Evolutionary conservation across 257 asterid genomes (phyloP).

Genomic region (Osmanthus fragrans): DNA sequence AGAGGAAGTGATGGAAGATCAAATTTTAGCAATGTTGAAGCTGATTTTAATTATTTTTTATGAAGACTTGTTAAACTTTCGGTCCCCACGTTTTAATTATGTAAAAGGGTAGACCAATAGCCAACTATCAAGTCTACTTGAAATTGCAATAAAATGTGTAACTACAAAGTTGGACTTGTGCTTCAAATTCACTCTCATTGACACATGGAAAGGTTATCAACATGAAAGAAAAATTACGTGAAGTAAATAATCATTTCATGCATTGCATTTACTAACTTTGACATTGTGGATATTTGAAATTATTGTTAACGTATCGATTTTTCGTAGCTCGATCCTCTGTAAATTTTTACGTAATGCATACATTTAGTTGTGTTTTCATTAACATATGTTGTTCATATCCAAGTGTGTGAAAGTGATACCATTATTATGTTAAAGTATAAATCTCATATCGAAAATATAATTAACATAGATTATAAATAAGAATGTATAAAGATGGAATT

Average conservation of each 20-base stretch:
- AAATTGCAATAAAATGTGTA: not conserved
- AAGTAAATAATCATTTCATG: not conserved
- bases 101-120: not conserved
- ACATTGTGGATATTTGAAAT: not conserved
- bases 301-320: not conserved
- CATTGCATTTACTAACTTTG: not conserved
- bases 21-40: not conserved
- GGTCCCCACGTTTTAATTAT: constrained; percentile 34
- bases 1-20: constrained; percentile 7
- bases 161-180: constrained; percentile 15
- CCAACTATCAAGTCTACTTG: not conserved
- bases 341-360: no score
- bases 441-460: no score
- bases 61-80: constrained; percentile 26
- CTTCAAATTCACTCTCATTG: constrained; percentile 32
- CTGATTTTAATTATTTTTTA: constrained; percentile 27
- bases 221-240: not conserved
- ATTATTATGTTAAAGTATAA: no score
- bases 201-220: constrained; percentile 1
- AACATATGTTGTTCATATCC: no score
- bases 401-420: no score
- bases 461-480: no score
- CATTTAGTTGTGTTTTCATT: no score
- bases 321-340: no score
- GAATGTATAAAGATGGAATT: not conserved